A percentile compares a stretch with the other conserved stretches of the same genome.
phyloP scores from a whole-genome alignment of 2,329 filamentous ascomycete species.

The Colletotrichum tropicale region DNA sequence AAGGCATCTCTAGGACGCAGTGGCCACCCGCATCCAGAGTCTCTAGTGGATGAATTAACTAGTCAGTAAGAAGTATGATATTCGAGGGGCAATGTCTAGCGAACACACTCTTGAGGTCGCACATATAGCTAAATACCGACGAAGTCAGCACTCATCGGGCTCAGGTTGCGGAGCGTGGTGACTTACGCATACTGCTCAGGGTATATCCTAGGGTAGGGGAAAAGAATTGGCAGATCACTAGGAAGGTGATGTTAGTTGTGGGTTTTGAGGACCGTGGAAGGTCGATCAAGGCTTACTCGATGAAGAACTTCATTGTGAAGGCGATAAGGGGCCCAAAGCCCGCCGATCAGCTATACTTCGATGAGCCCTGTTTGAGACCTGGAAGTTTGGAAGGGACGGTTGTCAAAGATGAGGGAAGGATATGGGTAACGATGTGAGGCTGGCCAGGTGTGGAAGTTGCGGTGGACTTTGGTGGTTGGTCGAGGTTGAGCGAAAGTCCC shows the following conservation, averaged over 20 bases:
- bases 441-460: background rate
- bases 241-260: background rate
- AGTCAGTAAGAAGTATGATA: background rate
- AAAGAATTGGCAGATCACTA: slow-evolving; percentile 61
- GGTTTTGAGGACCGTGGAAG: background rate
- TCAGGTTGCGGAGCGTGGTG: background rate
- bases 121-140: slow-evolving; percentile 53
- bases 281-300: slow-evolving; percentile 14
- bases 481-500: background rate
- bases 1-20: slow-evolving; percentile 98
- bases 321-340: background rate
- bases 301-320: slow-evolving; percentile 21
- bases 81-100: background rate
- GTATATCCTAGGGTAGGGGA: slow-evolving; percentile 64
- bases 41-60: slow-evolving; percentile 34
- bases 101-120: slow-evolving; percentile 57
- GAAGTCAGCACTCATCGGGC: background rate
- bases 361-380: background rate
- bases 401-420: background rate
- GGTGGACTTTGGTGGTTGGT: background rate
- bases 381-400: background rate
- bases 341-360: background rate
- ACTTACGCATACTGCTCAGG: slow-evolving; percentile 63
- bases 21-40: slow-evolving; percentile 95
- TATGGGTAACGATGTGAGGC: background rate